Evolutionary conservation across 1,139 yeast genomes (phyloP), one percentile per base, ranked within the genome.

Genomic region (Ogataea hybrid): DNA sequence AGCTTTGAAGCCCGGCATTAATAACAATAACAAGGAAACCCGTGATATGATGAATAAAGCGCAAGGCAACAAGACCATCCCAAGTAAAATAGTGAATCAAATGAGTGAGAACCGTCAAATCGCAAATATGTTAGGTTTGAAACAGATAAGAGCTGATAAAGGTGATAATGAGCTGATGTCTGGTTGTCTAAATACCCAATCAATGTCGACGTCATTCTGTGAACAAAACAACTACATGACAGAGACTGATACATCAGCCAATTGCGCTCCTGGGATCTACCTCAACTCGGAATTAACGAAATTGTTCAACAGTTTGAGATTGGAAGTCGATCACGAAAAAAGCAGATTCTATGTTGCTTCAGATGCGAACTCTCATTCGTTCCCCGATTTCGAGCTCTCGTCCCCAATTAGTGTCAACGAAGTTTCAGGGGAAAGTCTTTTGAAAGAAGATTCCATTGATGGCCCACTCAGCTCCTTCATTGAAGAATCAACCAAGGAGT

Each of bases 211-310:
- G 20, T 18, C 20, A 18, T 18, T 18, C 7, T 18, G 6, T 18
- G 20, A 18, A 18, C 20, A 18, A 18, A 18, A 18, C 7, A 6
- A 6, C 7, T 18, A 18, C 8, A 18, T 18, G 20, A 7, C 20
- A 18, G 27, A 21, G 23, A 5, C 9, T 5, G 23, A 4, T 5
- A 25, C 16, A 11, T 14, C 12, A 17, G 6, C 27, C 18, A 14
- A 18, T 28, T 37, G 41, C 33, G 52, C 50, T 17, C 41, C 50
- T 12, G 49, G 40, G 20, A 46, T 49, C 6, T 49, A 49, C 31
- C 28, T 49, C 14, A 49, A 46, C 32, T 44, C 49, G 7, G 50
- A 49, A n/a, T 40, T 44, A 14, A 44, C 42, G 5, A 41, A 37
- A 25, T 28, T 49, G 16, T 49, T 49, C 38, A 43, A 46, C 12